Evolutionary conservation across 1,139 yeast species (phyloP).

Genomic region (Magnusiomyces suaveolens): DNA sequence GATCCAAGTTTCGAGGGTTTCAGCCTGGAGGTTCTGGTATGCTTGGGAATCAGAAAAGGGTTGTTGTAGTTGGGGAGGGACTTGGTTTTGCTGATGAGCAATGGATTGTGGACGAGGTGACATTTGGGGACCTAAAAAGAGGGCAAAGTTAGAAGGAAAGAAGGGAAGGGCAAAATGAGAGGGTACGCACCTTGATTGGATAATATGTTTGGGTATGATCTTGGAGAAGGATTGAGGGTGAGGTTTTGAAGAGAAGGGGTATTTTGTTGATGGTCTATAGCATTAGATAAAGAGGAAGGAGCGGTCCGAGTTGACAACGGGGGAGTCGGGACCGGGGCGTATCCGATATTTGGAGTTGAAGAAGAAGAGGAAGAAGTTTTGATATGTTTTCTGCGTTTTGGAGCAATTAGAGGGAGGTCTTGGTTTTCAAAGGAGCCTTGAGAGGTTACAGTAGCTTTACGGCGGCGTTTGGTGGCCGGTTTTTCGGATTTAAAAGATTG

Average conservation of each 20-base stretch:
- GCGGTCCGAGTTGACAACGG: neutral
- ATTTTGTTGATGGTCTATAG: conserved; percentile 15
- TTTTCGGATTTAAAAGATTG: too few species aligned
- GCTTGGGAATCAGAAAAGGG: conserved; percentile 33
- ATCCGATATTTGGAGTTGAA: conserved; percentile 1
- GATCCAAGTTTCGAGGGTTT: conserved; percentile 87
- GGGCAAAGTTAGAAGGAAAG: neutral
- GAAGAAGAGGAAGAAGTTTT: neutral
- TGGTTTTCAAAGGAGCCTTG: neutral
- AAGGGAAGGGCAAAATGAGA: neutral
- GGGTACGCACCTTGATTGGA: neutral
- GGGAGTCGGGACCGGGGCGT: conserved; percentile 4
- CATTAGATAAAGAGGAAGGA: conserved; percentile 8
- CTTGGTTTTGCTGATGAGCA: neutral
- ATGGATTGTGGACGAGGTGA: neutral
- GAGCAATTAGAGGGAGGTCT: neutral
- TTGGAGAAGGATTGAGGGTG: neutral
- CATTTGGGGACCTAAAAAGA: conserved; percentile 2
- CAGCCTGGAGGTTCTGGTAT: conserved; percentile 34
- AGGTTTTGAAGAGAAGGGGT: conserved; percentile 11
- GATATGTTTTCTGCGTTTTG: neutral
- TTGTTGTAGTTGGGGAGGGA: neutral
- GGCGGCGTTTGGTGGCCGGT: conserved; percentile 6
- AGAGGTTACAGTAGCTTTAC: neutral
- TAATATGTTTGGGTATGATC: conserved; percentile 2